Evolutionary conservation across 129 eudicot genomes (phyloP).

Genomic region (Ambrosia artemisiifolia): DNA sequence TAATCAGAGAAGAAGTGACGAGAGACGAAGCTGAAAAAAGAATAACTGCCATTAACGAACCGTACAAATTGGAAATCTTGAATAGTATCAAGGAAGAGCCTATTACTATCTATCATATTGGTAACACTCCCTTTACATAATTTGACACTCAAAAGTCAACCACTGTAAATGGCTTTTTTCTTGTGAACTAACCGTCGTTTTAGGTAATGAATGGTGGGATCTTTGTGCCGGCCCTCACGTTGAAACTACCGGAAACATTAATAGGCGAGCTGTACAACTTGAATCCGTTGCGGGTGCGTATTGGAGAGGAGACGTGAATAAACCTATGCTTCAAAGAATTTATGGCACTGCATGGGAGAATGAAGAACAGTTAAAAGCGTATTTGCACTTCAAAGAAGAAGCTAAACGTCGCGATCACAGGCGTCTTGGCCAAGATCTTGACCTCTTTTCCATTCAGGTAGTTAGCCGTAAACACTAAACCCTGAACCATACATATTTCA

Average conservation of each 20-base stretch:
- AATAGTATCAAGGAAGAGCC: slow-evolving; percentile 83
- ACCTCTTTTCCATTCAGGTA: slow-evolving; percentile 95
- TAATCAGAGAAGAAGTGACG: slow-evolving; percentile 91
- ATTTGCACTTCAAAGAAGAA: slow-evolving; percentile 86
- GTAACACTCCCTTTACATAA: slow-evolving; percentile 33
- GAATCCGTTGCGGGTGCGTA: slow-evolving; percentile 99
- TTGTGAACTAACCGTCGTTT: slow-evolving; percentile 1
- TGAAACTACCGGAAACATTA: slow-evolving; percentile 93
- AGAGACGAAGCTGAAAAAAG: slow-evolving; percentile 87
- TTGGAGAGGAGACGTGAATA: slow-evolving; percentile 93
- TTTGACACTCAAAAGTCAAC: not conserved
- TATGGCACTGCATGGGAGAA: slow-evolving; percentile 99
- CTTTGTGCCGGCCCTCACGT: slow-evolving; percentile 99
- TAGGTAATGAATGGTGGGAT: slow-evolving; percentile 99
- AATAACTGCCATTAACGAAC: slow-evolving; percentile 79
- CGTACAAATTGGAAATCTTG: slow-evolving; percentile 91
- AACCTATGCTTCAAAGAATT: slow-evolving; percentile 96
- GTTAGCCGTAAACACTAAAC: not conserved
- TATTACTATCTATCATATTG: slow-evolving; percentile 92
- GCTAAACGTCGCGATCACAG: slow-evolving; percentile 98
- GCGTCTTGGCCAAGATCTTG: slow-evolving; percentile 99
- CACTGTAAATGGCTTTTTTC: not conserved
- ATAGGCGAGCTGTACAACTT: slow-evolving; percentile 79
- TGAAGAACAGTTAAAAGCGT: slow-evolving; percentile 94
- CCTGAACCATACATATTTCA: not conserved